phyloP scores from a whole-genome alignment of 345 rosid genomes.

The Eucalyptus regnans region DNA sequence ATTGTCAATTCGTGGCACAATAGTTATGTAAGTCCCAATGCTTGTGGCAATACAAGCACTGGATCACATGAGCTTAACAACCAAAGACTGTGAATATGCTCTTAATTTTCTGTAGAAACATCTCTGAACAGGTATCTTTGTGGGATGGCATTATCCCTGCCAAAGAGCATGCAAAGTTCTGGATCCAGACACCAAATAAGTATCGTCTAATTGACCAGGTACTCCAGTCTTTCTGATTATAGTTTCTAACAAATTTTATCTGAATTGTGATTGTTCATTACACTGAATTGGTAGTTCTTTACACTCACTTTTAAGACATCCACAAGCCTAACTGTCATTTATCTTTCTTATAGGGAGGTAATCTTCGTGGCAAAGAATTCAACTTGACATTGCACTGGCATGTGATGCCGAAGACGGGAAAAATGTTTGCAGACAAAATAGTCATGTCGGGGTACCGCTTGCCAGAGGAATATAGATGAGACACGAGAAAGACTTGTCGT shows the following conservation, averaged over 20 bases:
- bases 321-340: neutral
- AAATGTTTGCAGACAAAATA: conserved; percentile 73
- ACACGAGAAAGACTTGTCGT: neutral
- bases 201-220: conserved; percentile 97
- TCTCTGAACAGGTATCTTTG: conserved; percentile 54
- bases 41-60: neutral
- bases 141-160: conserved; percentile 92
- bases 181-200: conserved; percentile 68
- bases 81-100: neutral
- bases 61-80: neutral
- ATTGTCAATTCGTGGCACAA: neutral
- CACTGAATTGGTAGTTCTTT: neutral
- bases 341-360: conserved; percentile 45
- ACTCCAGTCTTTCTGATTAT: neutral
- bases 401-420: conserved; percentile 93
- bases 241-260: neutral
- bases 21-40: neutral
- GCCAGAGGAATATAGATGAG: conserved; percentile 68
- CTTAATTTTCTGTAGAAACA: neutral
- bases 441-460: conserved; percentile 65
- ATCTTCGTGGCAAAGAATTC: conserved; percentile 73
- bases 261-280: neutral
- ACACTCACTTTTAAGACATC: neutral
- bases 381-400: conserved; percentile 93
- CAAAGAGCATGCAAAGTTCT: conserved; percentile 75